These are phyloP conservation scores for Ceriops zippeliana DNA, from an alignment of 345 rosid species.

Conservation along the genomic window DNA sequence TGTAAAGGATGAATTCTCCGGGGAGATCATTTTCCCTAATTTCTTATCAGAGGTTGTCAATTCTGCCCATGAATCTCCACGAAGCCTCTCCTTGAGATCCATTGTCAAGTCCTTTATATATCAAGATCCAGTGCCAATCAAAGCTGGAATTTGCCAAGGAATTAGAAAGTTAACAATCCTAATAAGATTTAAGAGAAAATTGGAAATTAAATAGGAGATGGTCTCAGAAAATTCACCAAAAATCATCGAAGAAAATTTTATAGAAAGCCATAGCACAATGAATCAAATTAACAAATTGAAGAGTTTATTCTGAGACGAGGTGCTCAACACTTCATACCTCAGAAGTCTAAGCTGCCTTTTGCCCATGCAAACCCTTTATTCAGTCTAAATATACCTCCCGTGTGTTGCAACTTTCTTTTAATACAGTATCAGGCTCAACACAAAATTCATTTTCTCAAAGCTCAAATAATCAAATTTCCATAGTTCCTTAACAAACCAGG, in stretches of 20 bases:
- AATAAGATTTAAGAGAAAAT: not conserved
- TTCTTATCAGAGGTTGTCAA: constrained; percentile 36
- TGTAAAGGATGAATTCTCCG: constrained; percentile 32
- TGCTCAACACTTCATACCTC: too few species aligned
- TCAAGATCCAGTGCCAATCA: constrained; percentile 12
- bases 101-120: constrained; percentile 29
- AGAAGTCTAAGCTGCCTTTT: too few species aligned
- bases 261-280: too few species aligned
- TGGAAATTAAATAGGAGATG: not conserved
- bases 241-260: too few species aligned
- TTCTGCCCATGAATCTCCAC: constrained; percentile 50
- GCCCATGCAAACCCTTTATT: constrained; percentile 4
- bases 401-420: not conserved
- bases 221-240: too few species aligned
- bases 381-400: not conserved
- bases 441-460: not conserved
- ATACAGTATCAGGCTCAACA: not conserved
- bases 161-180: constrained; percentile 3
- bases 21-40: constrained; percentile 28
- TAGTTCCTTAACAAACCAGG: not conserved
- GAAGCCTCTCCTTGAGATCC: constrained; percentile 54
- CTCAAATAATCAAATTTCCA: not conserved
- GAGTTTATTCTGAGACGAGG: too few species aligned
- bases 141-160: constrained; percentile 14
- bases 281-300: too few species aligned